phyloP scores from a whole-genome alignment of 2,329 filamentous ascomycete genomes.

The Trichophyton equinum region DNA sequence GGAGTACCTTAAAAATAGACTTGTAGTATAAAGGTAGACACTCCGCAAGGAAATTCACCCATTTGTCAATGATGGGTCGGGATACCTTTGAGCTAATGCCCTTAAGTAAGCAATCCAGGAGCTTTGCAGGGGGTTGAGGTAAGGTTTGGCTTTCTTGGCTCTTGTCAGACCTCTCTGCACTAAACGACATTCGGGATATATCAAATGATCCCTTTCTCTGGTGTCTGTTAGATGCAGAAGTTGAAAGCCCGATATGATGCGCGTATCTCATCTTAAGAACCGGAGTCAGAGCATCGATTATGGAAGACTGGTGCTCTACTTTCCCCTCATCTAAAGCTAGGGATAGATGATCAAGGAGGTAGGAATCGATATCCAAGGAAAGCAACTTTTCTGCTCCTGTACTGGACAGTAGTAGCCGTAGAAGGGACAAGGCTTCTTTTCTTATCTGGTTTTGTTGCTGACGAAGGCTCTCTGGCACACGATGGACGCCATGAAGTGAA shows the following conservation, averaged over 20 bases:
- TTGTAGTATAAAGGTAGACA: constrained; percentile 73
- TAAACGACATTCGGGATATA: constrained; percentile 34
- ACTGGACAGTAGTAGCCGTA: constrained; percentile 38
- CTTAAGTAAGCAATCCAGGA: constrained; percentile 66
- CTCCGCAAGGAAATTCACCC: constrained; percentile 74
- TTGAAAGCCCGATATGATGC: constrained; percentile 22
- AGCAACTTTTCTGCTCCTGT: constrained; percentile 28
- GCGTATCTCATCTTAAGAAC: constrained; percentile 51
- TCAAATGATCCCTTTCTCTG: constrained; percentile 30
- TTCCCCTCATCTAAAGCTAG: constrained; percentile 50
- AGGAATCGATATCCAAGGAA: constrained; percentile 50
- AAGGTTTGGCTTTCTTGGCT: constrained; percentile 24
- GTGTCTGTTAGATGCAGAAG: constrained; percentile 22
- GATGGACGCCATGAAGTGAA: constrained; percentile 6
- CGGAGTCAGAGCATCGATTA: constrained; percentile 67
- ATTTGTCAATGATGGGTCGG: constrained; percentile 72
- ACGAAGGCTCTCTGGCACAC: constrained; percentile 23
- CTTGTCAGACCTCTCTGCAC: constrained; percentile 34
- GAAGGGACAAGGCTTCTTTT: constrained; percentile 54
- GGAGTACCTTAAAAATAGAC: constrained; percentile 76
- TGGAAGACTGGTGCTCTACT: constrained; percentile 59
- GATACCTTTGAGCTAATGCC: constrained; percentile 66
- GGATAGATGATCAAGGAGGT: constrained; percentile 56
- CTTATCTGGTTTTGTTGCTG: constrained; percentile 54
- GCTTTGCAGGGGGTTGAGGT: constrained; percentile 44